phyloP scores from a whole-genome alignment of 2,329 filamentous ascomycete genomes.

The Cadophora sp. region DNA sequence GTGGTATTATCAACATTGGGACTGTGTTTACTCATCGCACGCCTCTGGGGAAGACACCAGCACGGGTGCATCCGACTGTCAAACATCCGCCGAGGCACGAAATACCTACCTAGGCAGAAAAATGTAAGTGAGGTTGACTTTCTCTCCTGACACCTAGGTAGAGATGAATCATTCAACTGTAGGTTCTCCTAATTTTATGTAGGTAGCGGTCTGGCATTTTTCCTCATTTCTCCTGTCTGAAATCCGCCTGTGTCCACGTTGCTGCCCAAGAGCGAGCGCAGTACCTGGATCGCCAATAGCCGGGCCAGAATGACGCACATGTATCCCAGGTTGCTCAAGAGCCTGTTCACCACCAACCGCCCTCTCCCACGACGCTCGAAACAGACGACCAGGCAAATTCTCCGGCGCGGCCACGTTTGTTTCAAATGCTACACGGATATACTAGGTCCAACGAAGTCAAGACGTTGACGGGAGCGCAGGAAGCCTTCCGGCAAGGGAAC shows the following conservation, averaged over 20 bases:
- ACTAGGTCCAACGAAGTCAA: constrained; percentile 9
- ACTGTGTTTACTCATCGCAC: neutral
- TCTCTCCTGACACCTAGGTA: neutral
- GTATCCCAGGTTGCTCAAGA: constrained; percentile 9
- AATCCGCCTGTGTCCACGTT: constrained; percentile 9
- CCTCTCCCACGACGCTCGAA: neutral
- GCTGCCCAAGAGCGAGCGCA: neutral
- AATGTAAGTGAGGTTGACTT: constrained; percentile 10
- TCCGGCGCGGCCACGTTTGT: constrained; percentile 25
- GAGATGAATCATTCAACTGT: neutral
- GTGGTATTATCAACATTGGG: neutral
- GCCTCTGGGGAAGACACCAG: neutral
- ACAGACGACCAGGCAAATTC: constrained; percentile 21
- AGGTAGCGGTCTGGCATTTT: constrained; percentile 1
- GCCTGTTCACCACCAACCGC: constrained; percentile 16
- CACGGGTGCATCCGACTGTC: constrained; percentile 8
- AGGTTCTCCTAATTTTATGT: neutral
- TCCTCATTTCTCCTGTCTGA: neutral
- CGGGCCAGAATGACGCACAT: constrained; percentile 11
- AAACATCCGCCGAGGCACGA: constrained; percentile 1
- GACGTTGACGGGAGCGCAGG: constrained; percentile 1
- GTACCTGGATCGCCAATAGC: constrained; percentile 13
- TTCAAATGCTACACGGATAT: constrained; percentile 14
- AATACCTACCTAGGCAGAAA: neutral
- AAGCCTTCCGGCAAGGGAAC: neutral